Conservation (phyloP, 306 rosid species). For the Ormosia emarginata region DNA sequence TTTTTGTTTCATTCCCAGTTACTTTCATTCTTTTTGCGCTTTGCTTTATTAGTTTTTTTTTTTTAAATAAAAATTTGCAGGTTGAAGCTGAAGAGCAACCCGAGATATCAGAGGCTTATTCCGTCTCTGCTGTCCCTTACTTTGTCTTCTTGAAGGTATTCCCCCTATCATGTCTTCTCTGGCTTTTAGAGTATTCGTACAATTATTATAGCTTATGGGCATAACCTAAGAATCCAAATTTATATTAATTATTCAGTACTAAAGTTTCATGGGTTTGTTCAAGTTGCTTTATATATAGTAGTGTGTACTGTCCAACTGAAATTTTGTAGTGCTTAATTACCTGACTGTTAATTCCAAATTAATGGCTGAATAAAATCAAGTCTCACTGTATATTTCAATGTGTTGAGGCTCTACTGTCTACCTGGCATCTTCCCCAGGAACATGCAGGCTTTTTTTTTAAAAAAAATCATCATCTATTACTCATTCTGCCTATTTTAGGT, state of each 20-base stretch:
- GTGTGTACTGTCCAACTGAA: neutral
- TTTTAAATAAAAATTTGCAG: slow-evolving; percentile 27
- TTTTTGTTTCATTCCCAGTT: neutral
- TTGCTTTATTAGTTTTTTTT: neutral
- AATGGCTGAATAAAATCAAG: neutral
- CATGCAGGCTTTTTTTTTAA: neutral
- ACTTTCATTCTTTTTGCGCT: neutral
- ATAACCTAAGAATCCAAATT: too few species aligned
- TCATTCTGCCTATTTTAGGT: neutral
- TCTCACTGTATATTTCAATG: neutral
- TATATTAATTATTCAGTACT: neutral
- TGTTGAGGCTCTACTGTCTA: neutral
- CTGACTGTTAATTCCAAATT: neutral
- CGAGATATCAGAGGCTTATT: slow-evolving; percentile 79
- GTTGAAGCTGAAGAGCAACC: slow-evolving; percentile 97
- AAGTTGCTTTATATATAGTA: neutral
- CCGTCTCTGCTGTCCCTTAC: slow-evolving; percentile 88
- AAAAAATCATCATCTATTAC: neutral
- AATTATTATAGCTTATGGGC: too few species aligned
- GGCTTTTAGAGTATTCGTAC: too few species aligned
- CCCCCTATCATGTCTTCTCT: too few species aligned
- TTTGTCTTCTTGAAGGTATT: slow-evolving; percentile 75
- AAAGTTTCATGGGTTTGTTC: neutral
- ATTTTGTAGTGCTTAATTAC: neutral
- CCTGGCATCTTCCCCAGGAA: neutral